phyloP scores from a whole-genome alignment of 208 protist species.

The Trypanosomatidae sp. region DNA sequence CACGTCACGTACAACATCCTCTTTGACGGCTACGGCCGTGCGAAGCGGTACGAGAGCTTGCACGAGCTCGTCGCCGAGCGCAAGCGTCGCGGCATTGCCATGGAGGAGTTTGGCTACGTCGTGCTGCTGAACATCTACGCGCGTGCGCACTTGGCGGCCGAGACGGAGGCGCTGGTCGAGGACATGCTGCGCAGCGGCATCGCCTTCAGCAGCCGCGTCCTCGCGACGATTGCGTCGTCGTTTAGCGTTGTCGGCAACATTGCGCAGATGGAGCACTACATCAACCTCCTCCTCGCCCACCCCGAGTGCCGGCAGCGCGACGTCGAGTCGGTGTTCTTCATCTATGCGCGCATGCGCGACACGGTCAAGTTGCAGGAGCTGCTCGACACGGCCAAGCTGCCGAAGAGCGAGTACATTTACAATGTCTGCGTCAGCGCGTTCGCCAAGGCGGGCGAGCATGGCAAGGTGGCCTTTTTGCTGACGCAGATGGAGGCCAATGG shows the following conservation, averaged over 20 bases:
- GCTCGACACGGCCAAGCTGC: slow-evolving; percentile 45
- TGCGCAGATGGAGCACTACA: slow-evolving; percentile 66
- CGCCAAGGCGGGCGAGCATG: slow-evolving; percentile 74
- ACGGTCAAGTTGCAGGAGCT: slow-evolving; percentile 73
- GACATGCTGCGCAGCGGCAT: slow-evolving; percentile 59
- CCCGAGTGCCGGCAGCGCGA: slow-evolving; percentile 59
- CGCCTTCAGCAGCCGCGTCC: slow-evolving; percentile 52
- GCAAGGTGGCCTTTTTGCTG: slow-evolving; percentile 65
- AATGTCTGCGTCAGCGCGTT: slow-evolving; percentile 78
- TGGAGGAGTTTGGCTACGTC: slow-evolving; percentile 84
- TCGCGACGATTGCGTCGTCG: slow-evolving; percentile 53
- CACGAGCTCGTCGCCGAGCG: slow-evolving; percentile 71
- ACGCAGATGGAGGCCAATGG: slow-evolving; percentile 66
- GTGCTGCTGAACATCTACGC: slow-evolving; percentile 75
- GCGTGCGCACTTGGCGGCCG: slow-evolving; percentile 48
- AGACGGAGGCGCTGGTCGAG: slow-evolving; percentile 56
- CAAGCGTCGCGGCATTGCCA: slow-evolving; percentile 42
- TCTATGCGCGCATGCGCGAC: slow-evolving; percentile 74
- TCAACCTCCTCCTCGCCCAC: slow-evolving; percentile 55
- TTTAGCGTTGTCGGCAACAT: slow-evolving; percentile 62
- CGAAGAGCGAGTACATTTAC: slow-evolving; percentile 66
- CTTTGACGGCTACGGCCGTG: slow-evolving; percentile 79
- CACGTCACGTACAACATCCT: slow-evolving; percentile 86
- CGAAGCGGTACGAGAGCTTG: slow-evolving; percentile 76
- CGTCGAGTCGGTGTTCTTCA: slow-evolving; percentile 70